Evolutionary conservation across 768 basidiomycete species (phyloP), one percentile per base, ranked within the genome.

Genomic region (Lactarius trivialis): DNA sequence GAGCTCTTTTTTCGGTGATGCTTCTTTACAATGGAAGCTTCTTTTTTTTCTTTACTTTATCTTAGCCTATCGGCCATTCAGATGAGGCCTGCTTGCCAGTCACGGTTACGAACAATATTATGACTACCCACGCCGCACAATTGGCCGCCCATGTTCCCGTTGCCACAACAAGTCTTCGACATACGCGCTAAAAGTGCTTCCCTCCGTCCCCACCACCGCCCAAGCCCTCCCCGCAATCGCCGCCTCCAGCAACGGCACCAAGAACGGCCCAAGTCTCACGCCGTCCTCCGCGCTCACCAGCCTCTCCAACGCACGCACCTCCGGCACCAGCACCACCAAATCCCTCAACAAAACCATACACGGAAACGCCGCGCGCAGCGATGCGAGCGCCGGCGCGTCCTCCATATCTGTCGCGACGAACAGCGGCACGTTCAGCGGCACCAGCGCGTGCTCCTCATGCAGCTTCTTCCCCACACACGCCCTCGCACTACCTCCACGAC

Each of bases 111-210:
- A 30, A 30, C 30, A n/a, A n/a, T n/a, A n/a, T n/a, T n/a, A n/a
- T n/a, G n/a, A n/a, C n/a, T 62, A 71, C 17, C 82, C 82, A 61
- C 82, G 74, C 61, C 81, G 74, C 11, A 79, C 74, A 33, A 86
- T 82, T 36, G 75, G 73, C 68, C 75, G 73, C 0, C 78, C 78
- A 67, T 85, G 85, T 70, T 81, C 79, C 55, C 71, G 77, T 68
- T 80, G 76, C 85, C 88, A 88, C 64, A 91, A 69, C 28, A 89
- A 81, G 61, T 89, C 85, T 60, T 77, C 74, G 21, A 88, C 80
- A 65, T 85, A 93, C 57, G 76, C 73, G 70, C 86, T 88, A 67
- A 90, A 92, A 33, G 91, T 91, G 68, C 88, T 91, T 59, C 81
- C 80, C 58, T 83, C 80, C 14, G 89, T 93, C 2, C 87, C 88